A percentile compares a stretch with the other conserved stretches of the same genome.
phyloP scores from a whole-genome alignment of 495 filamentous ascomycete genomes.

The Bathelium albidoporum region DNA sequence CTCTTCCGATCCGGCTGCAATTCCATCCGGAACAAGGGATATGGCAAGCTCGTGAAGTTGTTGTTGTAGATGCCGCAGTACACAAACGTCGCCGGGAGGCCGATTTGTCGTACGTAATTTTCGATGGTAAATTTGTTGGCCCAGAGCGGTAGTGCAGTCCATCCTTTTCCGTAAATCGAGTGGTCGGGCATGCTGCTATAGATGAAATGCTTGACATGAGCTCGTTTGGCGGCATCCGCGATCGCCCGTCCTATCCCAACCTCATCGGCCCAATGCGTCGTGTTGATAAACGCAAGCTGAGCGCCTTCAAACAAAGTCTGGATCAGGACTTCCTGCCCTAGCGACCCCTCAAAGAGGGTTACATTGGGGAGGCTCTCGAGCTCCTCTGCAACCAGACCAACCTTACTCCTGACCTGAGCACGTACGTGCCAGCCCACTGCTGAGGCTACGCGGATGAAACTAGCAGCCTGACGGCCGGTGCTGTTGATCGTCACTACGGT shows the following conservation, averaged over 20 bases:
- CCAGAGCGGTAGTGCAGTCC: conserved; percentile 83
- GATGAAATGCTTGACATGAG: conserved; percentile 80
- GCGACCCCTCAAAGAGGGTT: conserved; percentile 65
- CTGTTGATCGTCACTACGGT: conserved; percentile 87
- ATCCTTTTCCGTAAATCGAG: conserved; percentile 56
- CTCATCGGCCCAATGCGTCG: conserved; percentile 95
- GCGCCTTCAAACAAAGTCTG: conserved; percentile 69
- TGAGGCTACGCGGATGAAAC: conserved; percentile 80
- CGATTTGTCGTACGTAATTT: conserved; percentile 76
- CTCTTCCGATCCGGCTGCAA: conserved; percentile 61
- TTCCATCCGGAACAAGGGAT: conserved; percentile 91
- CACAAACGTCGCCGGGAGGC: conserved; percentile 78
- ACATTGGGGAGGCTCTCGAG: conserved; percentile 73
- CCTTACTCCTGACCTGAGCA: conserved; percentile 74
- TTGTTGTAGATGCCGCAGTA: conserved; percentile 98
- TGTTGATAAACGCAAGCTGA: conserved; percentile 92
- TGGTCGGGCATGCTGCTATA: conserved; percentile 98
- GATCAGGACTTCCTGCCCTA: conserved; percentile 67
- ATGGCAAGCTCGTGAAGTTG: conserved; percentile 90
- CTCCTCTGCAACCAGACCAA: conserved; percentile 74
- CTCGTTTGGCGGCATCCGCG: conserved; percentile 79
- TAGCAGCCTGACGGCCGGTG: conserved; percentile 85
- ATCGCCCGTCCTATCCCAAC: conserved; percentile 73
- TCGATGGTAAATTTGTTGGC: conserved; percentile 83
- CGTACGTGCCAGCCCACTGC: conserved; percentile 85